Evolutionary conservation across 2,329 filamentous ascomycete genomes (phyloP).

Genomic region (Stylonectria norvegica): DNA sequence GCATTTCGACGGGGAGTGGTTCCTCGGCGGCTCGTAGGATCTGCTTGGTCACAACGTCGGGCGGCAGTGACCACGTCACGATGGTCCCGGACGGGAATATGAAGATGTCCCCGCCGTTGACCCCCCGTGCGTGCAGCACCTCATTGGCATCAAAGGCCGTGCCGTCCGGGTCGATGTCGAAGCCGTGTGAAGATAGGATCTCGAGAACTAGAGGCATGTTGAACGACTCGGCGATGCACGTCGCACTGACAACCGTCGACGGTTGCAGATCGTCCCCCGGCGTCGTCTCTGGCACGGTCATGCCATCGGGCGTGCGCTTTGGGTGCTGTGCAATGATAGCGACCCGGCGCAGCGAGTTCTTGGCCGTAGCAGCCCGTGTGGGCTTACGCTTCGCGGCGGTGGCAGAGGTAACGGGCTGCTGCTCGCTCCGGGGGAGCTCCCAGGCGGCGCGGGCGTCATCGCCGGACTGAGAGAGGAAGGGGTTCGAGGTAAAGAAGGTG

Average conservation of each 20-base stretch:
- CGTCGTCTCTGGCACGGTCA: constrained; percentile 20
- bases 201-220: constrained; percentile 59
- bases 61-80: constrained; percentile 84
- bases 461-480: constrained; percentile 45
- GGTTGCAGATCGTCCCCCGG: constrained; percentile 38
- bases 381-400: constrained; percentile 44
- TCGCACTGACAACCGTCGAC: constrained; percentile 51
- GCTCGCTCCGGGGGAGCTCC: constrained; percentile 18
- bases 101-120: constrained; percentile 79
- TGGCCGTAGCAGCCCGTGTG: constrained; percentile 46
- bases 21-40: constrained; percentile 74
- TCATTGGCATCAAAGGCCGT: constrained; percentile 59
- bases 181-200: constrained; percentile 56
- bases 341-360: constrained; percentile 77
- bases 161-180: constrained; percentile 58
- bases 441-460: constrained; percentile 26
- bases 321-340: constrained; percentile 76
- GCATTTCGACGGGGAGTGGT: constrained; percentile 62
- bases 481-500: constrained; percentile 65
- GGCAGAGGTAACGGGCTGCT: constrained; percentile 7
- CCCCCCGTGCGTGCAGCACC: constrained; percentile 59
- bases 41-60: constrained; percentile 69
- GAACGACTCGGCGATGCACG: constrained; percentile 62
- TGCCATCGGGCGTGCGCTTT: constrained; percentile 36
- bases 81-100: constrained; percentile 93